Base-by-base conservation (phyloP, 2,329 filamentous ascomycete genomes). In the Sporothrix brunneoviolacea region DNA sequence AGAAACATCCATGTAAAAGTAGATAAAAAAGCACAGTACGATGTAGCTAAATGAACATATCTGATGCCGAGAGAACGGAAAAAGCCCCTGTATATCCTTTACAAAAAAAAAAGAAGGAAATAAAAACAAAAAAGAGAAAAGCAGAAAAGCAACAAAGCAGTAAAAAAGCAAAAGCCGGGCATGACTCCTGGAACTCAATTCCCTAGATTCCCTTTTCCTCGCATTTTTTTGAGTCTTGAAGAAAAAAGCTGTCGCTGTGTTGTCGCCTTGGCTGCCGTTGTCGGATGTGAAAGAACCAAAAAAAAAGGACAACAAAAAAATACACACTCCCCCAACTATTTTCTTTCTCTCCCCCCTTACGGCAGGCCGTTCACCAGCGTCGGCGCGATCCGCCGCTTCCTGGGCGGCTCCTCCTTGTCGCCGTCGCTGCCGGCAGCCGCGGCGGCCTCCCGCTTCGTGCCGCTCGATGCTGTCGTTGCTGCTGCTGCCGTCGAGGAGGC, bases 381-480 rank as follows among this genome's bases (percentile, higher is more conserved):
- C 4, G 84, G 85, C 4, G 84, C 84, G 59, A 89, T 81, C 43
- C 84, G 74, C 59, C 84, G 76, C 67, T 82, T 84, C 69, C 88
- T 89, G 5, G 79, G 73, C 39, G 54, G 53, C 59, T 80, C 71
- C 15, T 51, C 50, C 16, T 65, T 67, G 48, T 42, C 45, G 28
- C 10, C 30, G 13, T 38, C 33, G 19, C 47, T 50, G 39, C 46
- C 35, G 8, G 22, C 33, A 7, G 52, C 36, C 16, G 79, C 77
- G 21, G 71, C 75, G 12, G 73, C 73, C 24, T 83, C 80, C 56
- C 80, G 70, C 64, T 83, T 84, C 15, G 69, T 66, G 27, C 76
- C 76, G 3, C n/a, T n/a, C n/a, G n/a, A n/a, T n/a, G 64, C 62
- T 3, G 46, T 21, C 8, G 27, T 18, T 39, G 37, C 40, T 22